Percentiles rank a stretch among this genome's conserved stretches.
Evolutionary conservation across 2,329 filamentous ascomycete species (phyloP).

Genomic region (Aspergillus hortae): DNA sequence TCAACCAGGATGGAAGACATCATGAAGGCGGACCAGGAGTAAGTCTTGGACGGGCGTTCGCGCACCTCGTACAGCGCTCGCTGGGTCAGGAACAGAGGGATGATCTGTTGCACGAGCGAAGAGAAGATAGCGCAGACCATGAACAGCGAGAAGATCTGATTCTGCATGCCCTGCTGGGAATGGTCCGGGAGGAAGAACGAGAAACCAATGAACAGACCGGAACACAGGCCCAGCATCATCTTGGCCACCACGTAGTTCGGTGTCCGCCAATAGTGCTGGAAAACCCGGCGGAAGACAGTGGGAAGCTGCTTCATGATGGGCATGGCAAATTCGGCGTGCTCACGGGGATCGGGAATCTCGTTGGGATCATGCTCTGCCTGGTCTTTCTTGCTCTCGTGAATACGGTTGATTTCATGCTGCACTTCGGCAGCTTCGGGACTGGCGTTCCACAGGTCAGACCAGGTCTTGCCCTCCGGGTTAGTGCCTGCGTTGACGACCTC

Average conservation of each 20-base stretch:
- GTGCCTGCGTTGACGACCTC: slow-evolving; percentile 48
- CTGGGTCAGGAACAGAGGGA: slow-evolving; percentile 81
- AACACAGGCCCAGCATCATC: slow-evolving; percentile 58
- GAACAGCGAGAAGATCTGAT: slow-evolving; percentile 82
- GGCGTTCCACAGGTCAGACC: slow-evolving; percentile 60
- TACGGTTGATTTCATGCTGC: slow-evolving; percentile 54
- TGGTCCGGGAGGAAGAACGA: slow-evolving; percentile 70
- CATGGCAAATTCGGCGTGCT: slow-evolving; percentile 73
- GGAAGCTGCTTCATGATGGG: slow-evolving; percentile 63
- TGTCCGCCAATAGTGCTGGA: slow-evolving; percentile 86
- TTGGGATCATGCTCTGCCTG: slow-evolving; percentile 13
- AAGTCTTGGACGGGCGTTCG: slow-evolving; percentile 78
- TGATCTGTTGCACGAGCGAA: slow-evolving; percentile 44
- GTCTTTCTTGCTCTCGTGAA: slow-evolving; percentile 48
- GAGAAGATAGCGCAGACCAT: slow-evolving; percentile 71
- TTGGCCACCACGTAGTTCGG: slow-evolving; percentile 84
- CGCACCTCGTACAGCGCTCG: slow-evolving; percentile 79
- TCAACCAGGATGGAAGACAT: slow-evolving; percentile 79
- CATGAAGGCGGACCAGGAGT: slow-evolving; percentile 83
- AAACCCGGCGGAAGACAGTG: slow-evolving; percentile 68
- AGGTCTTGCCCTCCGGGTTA: slow-evolving; percentile 45
- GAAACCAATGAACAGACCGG: slow-evolving; percentile 74
- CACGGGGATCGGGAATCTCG: slow-evolving; percentile 50
- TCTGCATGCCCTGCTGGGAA: slow-evolving; percentile 73
- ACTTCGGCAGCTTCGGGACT: slow-evolving; percentile 54